phyloP scores from a whole-genome alignment of 2,329 filamentous ascomycete genomes.

The Aspergillus candidus region DNA sequence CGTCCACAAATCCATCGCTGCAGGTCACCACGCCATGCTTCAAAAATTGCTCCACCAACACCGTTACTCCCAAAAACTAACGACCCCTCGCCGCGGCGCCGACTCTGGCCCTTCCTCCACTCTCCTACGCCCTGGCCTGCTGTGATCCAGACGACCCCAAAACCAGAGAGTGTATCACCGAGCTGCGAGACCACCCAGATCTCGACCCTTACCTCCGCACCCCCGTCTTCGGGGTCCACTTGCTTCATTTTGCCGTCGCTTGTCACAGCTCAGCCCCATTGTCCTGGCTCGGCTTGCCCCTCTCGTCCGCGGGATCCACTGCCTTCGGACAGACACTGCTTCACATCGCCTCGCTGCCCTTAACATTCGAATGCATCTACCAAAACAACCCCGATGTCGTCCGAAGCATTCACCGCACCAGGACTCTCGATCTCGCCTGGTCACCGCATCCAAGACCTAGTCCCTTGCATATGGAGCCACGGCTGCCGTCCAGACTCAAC shows the following conservation, averaged over 20 bases:
- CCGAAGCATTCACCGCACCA: conserved; percentile 3
- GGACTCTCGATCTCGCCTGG: conserved; percentile 1
- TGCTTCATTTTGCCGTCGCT: conserved; percentile 7
- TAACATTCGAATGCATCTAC: background rate
- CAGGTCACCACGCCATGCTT: conserved; percentile 5
- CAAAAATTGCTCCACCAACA: conserved; percentile 8
- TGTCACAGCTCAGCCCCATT: conserved; percentile 5
- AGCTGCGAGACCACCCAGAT: background rate
- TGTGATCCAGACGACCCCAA: conserved; percentile 4
- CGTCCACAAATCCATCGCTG: conserved; percentile 8
- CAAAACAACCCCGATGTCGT: background rate
- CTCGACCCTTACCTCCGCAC: conserved; percentile 1
- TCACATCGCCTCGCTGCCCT: conserved; percentile 5
- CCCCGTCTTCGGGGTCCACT: conserved; percentile 5
- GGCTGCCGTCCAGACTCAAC: background rate
- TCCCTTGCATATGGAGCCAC: background rate
- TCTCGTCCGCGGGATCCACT: background rate
- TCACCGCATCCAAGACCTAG: conserved; percentile 3
- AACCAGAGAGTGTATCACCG: conserved; percentile 1
- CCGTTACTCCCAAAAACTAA: conserved; percentile 9
- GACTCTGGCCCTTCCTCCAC: conserved; percentile 10
- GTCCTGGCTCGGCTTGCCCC: conserved; percentile 1
- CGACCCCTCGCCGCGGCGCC: conserved; percentile 4
- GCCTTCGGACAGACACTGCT: conserved; percentile 7
- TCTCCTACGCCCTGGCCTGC: conserved; percentile 9